Evolutionary conservation across 2,329 filamentous ascomycete genomes (phyloP).

Genomic region (Pyrenochaeta sp.): DNA sequence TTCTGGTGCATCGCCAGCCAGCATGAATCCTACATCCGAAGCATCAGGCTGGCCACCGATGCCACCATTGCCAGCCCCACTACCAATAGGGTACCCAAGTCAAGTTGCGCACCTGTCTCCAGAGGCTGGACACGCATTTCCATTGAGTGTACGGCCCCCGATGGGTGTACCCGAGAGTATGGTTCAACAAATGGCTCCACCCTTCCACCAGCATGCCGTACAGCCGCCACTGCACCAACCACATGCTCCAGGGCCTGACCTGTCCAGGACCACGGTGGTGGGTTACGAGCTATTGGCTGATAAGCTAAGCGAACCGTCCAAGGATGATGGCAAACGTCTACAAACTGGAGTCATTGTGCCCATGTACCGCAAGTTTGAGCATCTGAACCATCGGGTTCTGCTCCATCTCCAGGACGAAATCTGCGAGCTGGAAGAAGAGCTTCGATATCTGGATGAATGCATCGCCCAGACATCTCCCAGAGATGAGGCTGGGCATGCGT

Average conservation of each 20-base stretch:
- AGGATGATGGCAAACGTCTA: conserved; percentile 28
- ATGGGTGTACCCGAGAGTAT: conserved; percentile 24
- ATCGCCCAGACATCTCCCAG: conserved; percentile 54
- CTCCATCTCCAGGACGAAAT: conserved; percentile 88
- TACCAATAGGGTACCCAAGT: conserved; percentile 36
- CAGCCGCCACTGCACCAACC: conserved; percentile 40
- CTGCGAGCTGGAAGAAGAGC: conserved; percentile 78
- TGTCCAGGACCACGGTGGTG: conserved; percentile 39
- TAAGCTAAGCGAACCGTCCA: conserved; percentile 42
- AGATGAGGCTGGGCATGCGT: conserved; percentile 35
- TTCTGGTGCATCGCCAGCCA: conserved; percentile 35
- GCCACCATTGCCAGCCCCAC: conserved; percentile 31
- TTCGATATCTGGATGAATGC: conserved; percentile 72
- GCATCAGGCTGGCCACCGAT: conserved; percentile 32
- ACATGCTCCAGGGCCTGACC: conserved; percentile 30
- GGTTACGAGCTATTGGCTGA: conserved; percentile 51
- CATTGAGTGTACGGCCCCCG: conserved; percentile 34
- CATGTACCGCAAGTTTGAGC: conserved; percentile 84
- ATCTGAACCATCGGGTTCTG: conserved; percentile 81
- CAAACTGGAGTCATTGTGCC: conserved; percentile 54
- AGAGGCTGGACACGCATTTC: conserved; percentile 27
- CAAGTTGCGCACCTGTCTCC: conserved; percentile 26
- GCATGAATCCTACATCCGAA: conserved; percentile 26
- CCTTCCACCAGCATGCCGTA: conserved; percentile 28
- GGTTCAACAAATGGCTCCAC: conserved; percentile 25